Percentiles rank a stretch among this genome's conserved stretches.
These are phyloP conservation scores for Naematelia aurantialba DNA, from an alignment of 768 basidiomycete genomes.

Conservation along the genomic window DNA sequence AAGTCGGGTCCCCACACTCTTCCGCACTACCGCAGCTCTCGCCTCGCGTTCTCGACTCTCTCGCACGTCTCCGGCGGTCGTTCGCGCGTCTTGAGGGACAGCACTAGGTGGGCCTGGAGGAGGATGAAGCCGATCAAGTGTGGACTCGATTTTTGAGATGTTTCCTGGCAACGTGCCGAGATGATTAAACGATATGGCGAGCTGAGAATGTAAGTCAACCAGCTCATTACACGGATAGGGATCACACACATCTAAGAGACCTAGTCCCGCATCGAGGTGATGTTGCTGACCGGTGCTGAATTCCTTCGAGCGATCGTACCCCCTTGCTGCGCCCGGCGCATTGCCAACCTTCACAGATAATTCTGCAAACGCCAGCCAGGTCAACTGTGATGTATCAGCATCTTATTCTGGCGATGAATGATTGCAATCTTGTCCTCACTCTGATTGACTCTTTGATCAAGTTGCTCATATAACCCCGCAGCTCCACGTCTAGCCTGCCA, in stretches of 20 bases:
- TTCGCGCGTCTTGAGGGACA: slow-evolving; percentile 16
- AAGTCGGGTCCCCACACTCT: slow-evolving; percentile 70
- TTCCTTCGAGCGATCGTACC: slow-evolving; percentile 87
- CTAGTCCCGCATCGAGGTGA: slow-evolving; percentile 79
- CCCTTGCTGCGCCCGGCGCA: slow-evolving; percentile 65
- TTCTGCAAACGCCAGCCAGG: slow-evolving; percentile 70
- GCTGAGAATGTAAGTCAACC: slow-evolving; percentile 11
- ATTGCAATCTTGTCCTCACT: slow-evolving; percentile 55
- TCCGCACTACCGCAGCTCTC: slow-evolving; percentile 60
- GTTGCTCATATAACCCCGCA: slow-evolving; percentile 91
- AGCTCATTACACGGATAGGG: background rate
- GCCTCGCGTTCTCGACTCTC: slow-evolving; percentile 49
- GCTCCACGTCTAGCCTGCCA: slow-evolving; percentile 83
- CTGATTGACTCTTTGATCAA: slow-evolving; percentile 99
- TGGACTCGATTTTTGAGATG: slow-evolving; percentile 91
- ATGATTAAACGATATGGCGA: slow-evolving; percentile 13
- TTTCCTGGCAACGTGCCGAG: slow-evolving; percentile 65
- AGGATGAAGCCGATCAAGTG: slow-evolving; percentile 61
- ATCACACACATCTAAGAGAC: slow-evolving; percentile 51
- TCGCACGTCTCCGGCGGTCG: slow-evolving; percentile 40
- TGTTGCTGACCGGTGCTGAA: slow-evolving; percentile 87
- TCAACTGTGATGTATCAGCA: slow-evolving; percentile 23
- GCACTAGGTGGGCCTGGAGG: slow-evolving; percentile 8
- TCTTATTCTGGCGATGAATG: background rate
- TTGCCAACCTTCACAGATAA: slow-evolving; percentile 73